Evolutionary conservation across 768 basidiomycete genomes (phyloP).

Genomic region (Mycena albidolilacea): DNA sequence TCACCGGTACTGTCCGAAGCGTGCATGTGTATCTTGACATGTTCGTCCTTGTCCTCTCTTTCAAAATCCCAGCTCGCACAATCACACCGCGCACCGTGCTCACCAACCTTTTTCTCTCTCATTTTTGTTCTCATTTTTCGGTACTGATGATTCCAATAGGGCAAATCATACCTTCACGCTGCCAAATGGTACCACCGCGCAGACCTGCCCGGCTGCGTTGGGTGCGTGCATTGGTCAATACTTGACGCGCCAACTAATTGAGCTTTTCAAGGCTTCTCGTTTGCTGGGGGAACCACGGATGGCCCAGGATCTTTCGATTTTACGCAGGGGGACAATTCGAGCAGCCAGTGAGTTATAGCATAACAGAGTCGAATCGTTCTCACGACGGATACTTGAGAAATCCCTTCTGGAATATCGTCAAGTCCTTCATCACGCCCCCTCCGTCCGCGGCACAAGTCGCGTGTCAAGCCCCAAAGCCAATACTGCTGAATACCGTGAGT

Average conservation of each 20-base stretch:
- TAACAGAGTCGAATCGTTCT: background rate
- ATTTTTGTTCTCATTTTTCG: background rate
- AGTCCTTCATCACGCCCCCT: constrained; percentile 70
- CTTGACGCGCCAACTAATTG: constrained; percentile 17
- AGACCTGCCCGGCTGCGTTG: constrained; percentile 84
- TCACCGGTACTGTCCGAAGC: constrained; percentile 74
- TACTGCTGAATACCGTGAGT: constrained; percentile 79
- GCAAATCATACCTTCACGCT: constrained; percentile 74
- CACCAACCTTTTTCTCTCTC: no score
- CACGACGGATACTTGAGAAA: constrained; percentile 4
- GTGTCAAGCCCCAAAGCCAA: constrained; percentile 86
- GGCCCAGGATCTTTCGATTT: background rate
- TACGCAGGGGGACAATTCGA: background rate
- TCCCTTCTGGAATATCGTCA: constrained; percentile 77
- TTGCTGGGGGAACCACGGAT: constrained; percentile 9
- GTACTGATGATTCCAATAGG: constrained; percentile 54
- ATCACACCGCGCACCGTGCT: no score
- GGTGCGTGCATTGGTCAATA: constrained; percentile 58
- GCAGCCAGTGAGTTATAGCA: background rate
- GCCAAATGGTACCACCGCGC: constrained; percentile 76
- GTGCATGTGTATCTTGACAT: constrained; percentile 83
- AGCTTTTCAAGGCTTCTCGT: background rate
- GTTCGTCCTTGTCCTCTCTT: constrained; percentile 54
- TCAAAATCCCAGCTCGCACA: no score
- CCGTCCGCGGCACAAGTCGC: constrained; percentile 74